Conservation (phyloP, 768 basidiomycete species). For the Gloeophyllum trabeum region DNA sequence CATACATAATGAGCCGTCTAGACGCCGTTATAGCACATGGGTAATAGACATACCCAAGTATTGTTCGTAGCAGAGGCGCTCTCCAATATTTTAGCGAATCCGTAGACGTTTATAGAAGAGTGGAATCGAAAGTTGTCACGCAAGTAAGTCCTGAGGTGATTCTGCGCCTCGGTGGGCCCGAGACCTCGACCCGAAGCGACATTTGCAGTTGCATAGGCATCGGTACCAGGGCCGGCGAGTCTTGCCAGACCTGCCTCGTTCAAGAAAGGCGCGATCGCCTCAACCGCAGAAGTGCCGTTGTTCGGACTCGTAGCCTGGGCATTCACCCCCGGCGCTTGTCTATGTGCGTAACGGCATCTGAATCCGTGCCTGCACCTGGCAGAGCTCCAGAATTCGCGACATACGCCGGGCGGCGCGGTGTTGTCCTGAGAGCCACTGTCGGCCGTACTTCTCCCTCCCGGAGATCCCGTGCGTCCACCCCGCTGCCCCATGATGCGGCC, state of each 20-base stretch:
- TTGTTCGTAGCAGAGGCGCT: constrained; percentile 8
- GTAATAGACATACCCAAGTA: constrained; percentile 10
- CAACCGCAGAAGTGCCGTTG: background rate
- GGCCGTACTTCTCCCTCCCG: constrained; percentile 2
- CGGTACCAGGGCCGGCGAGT: constrained; percentile 28
- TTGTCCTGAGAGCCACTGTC: constrained; percentile 5
- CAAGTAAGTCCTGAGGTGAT: constrained; percentile 28
- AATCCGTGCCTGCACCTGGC: constrained; percentile 37
- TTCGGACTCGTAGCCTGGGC: background rate
- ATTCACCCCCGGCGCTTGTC: constrained; percentile 2
- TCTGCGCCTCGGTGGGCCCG: background rate
- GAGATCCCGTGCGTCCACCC: constrained; percentile 4
- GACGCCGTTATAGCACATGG: constrained; percentile 16
- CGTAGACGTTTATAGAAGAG: constrained; percentile 29
- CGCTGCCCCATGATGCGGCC: background rate
- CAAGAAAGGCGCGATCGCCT: constrained; percentile 27
- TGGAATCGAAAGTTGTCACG: constrained; percentile 31
- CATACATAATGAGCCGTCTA: constrained; percentile 13
- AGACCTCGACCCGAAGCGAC: background rate
- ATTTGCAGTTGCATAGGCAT: constrained; percentile 26
- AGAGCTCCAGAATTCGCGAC: constrained; percentile 33
- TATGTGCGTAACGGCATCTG: constrained; percentile 31
- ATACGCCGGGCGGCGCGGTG: constrained; percentile 24
- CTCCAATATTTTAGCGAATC: constrained; percentile 19
- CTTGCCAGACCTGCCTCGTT: constrained; percentile 33